Conservation (phyloP, 75 land plant genomes). For the Selaginella moellendorffii region DNA sequence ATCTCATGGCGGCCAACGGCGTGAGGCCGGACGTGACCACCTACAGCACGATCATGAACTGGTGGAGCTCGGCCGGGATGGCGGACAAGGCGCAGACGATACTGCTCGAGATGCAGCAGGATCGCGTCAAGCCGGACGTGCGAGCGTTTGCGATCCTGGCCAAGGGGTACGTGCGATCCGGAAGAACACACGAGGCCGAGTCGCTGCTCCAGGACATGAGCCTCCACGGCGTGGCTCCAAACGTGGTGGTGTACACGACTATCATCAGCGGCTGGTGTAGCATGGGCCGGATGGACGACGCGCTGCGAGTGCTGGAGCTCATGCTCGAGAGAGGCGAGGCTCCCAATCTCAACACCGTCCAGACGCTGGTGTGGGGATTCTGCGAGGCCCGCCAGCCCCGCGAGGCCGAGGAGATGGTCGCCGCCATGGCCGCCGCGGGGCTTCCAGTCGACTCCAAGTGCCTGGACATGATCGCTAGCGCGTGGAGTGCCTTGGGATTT, state of each 20-base stretch:
- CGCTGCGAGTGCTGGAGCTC: constrained; percentile 35
- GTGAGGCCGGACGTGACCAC: constrained; percentile 73
- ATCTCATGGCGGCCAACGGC: constrained; percentile 48
- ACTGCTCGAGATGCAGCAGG: constrained; percentile 47
- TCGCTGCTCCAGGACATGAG: constrained; percentile 38
- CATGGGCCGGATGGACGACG: constrained; percentile 49
- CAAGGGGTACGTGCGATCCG: constrained; percentile 62
- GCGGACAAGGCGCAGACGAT: constrained; percentile 49
- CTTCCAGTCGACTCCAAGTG: constrained; percentile 31
- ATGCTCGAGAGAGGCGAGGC: constrained; percentile 38
- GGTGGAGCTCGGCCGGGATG: constrained; percentile 66
- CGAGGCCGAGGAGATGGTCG: constrained; percentile 54
- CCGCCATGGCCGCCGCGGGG: constrained; percentile 40
- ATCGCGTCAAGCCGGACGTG: constrained; percentile 57
- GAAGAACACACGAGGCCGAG: constrained; percentile 60
- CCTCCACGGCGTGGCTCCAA: constrained; percentile 28
- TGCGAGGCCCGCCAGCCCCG: constrained; percentile 58
- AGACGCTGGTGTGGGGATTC: constrained; percentile 78
- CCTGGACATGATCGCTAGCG: constrained; percentile 45
- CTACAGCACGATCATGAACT: constrained; percentile 76
- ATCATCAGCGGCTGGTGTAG: constrained; percentile 86
- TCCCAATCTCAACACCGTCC: constrained; percentile 61
- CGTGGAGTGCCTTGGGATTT: constrained; percentile 61
- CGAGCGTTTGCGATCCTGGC: constrained; percentile 72
- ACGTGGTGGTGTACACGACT: constrained; percentile 65